Conservation (phyloP, 129 eudicot species). For the Erigeron canadensis region DNA sequence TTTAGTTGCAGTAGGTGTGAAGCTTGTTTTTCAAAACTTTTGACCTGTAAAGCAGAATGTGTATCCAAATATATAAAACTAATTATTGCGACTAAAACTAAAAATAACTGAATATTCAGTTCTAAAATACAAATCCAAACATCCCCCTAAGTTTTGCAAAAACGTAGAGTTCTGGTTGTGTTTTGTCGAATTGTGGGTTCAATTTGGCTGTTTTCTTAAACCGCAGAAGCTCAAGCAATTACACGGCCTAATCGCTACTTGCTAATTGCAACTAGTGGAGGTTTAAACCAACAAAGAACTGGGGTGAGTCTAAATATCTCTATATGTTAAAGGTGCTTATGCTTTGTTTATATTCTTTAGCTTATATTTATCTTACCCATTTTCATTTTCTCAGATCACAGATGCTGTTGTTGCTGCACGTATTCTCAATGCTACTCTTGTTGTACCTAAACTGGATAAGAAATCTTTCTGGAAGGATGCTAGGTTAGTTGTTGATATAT, state of each 20-base stretch:
- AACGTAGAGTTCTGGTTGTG: neutral
- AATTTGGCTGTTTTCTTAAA: slow-evolving; percentile 16
- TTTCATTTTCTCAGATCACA: slow-evolving; percentile 55
- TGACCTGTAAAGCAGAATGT: too few relatives aligned
- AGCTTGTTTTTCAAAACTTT: too few relatives aligned
- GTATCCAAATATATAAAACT: too few relatives aligned
- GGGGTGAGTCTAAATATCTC: slow-evolving; percentile 53
- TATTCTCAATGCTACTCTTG: slow-evolving; percentile 93
- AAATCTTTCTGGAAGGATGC: slow-evolving; percentile 95
- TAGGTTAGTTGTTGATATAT: slow-evolving; percentile 48
- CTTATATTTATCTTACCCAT: neutral
- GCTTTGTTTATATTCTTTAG: neutral
- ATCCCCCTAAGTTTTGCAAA: neutral
- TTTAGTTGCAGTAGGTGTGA: too few relatives aligned
- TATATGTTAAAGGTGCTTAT: neutral
- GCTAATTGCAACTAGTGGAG: slow-evolving; percentile 88
- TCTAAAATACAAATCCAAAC: neutral
- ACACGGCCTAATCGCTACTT: slow-evolving; percentile 68
- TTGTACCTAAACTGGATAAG: slow-evolving; percentile 81
- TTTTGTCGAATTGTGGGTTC: neutral
- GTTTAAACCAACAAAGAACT: slow-evolving; percentile 94
- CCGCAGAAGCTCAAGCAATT: slow-evolving; percentile 56
- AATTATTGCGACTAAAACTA: too few relatives aligned
- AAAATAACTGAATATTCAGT: neutral
- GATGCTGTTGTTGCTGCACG: slow-evolving; percentile 99